Base-by-base conservation (phyloP, 495 filamentous ascomycete species). In the Parathielavia appendiculata region DNA sequence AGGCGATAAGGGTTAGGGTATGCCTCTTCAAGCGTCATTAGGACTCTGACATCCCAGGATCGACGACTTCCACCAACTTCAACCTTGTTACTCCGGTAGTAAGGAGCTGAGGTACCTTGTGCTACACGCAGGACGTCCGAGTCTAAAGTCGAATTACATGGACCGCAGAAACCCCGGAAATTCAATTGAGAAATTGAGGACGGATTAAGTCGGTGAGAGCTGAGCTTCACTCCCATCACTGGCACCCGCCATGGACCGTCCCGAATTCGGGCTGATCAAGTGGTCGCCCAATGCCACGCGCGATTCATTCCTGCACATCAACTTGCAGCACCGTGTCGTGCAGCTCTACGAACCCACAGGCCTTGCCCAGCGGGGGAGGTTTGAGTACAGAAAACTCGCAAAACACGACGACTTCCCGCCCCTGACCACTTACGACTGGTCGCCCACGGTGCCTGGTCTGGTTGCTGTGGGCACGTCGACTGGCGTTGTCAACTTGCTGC, bases 361-460 rank as follows among this genome's bases (percentile, higher is more conserved):
- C 2, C 78, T 84, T 62, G 81, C 82, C 26, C 73, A 73, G 32
- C 64, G 69, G 23, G 80, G 76, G 7, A 69, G 69, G 8, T 76
- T 95, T 39, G 77, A 85, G 36, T 90, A 86, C 75, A 76, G 86
- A 56, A 82, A 83, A 48, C 63, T 90, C 3, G 83, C 85, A 10
- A 87, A 86, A 39, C 84, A 90, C 61, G 82, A 83, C 60, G 89
- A 91, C 64, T 81, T 97, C 17, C 91, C 91, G n/a, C 78, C 82
- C 9, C 86, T 95, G 66, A 90, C 86, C 51, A 90, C 92, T 30
- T 97, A 95, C 73, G 93, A 97, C 75, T 97, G 95, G 93, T 96
- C 95, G 0, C 86, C 89, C 11, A 77, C 79, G 17, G 69, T 75
- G 23, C 72, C 71, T 48, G 85, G 85, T 49, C 76, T 97, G 43